These are phyloP conservation scores for Myxozyma vanderwaltii DNA, from an alignment of 805 yeast genomes.

Conservation along the genomic window DNA sequence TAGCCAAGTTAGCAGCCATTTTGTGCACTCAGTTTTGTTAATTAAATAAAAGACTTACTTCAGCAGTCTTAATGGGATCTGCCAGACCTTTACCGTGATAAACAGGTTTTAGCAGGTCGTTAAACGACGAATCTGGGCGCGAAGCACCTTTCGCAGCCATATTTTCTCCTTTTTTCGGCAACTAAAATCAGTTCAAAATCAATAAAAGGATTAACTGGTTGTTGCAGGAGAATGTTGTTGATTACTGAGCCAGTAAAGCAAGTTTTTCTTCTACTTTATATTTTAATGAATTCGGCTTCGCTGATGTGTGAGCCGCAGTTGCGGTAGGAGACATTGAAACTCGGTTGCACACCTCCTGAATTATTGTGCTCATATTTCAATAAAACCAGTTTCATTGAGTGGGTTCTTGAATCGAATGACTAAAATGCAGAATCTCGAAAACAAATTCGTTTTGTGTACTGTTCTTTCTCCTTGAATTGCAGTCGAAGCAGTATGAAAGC, in stretches of 20 bases:
- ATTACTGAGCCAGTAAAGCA: neutral
- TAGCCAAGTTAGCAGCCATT: neutral
- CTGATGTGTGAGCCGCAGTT: slow-evolving; percentile 16
- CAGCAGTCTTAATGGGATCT: slow-evolving; percentile 86
- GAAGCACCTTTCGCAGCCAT: neutral
- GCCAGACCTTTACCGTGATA: slow-evolving; percentile 85
- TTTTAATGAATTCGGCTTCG: neutral
- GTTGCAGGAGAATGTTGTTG: too few relatives aligned
- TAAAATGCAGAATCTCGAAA: too few relatives aligned
- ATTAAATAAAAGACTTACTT: slow-evolving; percentile 38
- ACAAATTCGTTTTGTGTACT: too few relatives aligned
- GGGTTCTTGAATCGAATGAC: too few relatives aligned
- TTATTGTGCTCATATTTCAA: neutral
- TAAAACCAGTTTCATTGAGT: neutral
- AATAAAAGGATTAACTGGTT: too few relatives aligned
- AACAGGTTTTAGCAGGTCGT: slow-evolving; percentile 73
- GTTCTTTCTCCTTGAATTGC: neutral
- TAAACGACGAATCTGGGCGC: slow-evolving; percentile 46
- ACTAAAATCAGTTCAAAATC: neutral
- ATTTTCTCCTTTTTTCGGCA: neutral
- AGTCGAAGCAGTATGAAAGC: neutral
- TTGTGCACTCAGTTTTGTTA: neutral
- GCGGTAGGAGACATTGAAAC: slow-evolving; percentile 4
- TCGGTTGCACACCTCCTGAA: slow-evolving; percentile 7
- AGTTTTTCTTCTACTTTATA: neutral